Percentiles rank a stretch among this genome's conserved stretches.
Conservation (phyloP, 768 basidiomycete species). For the Leucocoprinus leucothites region DNA sequence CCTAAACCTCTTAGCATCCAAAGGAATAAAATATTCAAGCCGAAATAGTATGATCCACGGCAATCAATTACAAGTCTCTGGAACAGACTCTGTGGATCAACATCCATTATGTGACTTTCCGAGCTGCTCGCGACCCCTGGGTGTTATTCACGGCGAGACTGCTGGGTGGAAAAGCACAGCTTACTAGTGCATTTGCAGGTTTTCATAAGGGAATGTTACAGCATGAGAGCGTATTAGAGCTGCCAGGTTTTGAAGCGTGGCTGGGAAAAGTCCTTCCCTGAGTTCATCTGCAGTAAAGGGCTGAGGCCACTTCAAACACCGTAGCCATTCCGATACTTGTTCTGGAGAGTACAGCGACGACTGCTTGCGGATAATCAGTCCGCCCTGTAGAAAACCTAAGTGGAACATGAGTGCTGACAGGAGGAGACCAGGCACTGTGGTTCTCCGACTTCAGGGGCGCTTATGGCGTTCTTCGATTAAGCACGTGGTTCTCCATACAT, state of each 20-base stretch:
- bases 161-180: not conserved
- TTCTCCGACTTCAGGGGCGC: too few species aligned
- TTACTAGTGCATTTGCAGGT: constrained; percentile 3
- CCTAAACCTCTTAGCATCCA: constrained; percentile 1
- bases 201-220: constrained; percentile 5
- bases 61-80: not conserved
- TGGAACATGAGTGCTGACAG: too few species aligned
- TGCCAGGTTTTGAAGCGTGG: not conserved
- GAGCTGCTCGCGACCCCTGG: not conserved
- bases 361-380: not conserved
- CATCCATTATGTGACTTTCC: not conserved
- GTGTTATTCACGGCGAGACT: not conserved
- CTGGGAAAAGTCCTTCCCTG: not conserved
- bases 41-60: constrained; percentile 2
- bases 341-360: not conserved
- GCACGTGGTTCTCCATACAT: not conserved
- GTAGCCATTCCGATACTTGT: not conserved
- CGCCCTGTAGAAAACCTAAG: not conserved
- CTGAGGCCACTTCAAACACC: not conserved
- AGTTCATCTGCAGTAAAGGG: not conserved
- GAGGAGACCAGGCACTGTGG: too few species aligned
- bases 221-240: not conserved
- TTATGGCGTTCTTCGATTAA: not conserved
- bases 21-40: constrained; percentile 8
- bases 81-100: not conserved